phyloP scores from a whole-genome alignment of 2,329 filamentous ascomycete species.

The Zymoseptoria pseudotritici region DNA sequence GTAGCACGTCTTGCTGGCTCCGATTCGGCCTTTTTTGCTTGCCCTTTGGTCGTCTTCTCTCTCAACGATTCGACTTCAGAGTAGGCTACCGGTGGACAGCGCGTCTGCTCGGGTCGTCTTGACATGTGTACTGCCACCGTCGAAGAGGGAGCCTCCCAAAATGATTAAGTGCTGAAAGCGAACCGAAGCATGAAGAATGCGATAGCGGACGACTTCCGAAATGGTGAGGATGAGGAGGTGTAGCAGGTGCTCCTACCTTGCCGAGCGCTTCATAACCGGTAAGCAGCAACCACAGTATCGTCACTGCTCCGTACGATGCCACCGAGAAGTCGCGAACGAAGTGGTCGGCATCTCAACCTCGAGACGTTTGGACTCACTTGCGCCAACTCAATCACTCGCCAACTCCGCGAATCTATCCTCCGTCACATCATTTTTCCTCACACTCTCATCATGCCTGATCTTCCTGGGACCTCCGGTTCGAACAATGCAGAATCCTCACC shows the following conservation, averaged over 20 bases:
- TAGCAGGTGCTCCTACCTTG: not conserved
- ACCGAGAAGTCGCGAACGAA: not conserved
- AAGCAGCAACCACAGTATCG: not conserved
- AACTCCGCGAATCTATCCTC: not conserved
- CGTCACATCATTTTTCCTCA: not conserved
- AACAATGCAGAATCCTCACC: not conserved
- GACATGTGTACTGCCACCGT: not conserved
- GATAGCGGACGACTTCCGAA: not conserved
- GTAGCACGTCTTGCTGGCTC: no score
- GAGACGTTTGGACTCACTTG: not conserved
- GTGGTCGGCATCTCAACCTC: not conserved
- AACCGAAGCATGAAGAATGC: not conserved
- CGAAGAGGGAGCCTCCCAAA: not conserved
- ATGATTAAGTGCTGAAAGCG: not conserved
- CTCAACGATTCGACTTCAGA: no score
- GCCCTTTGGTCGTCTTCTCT: no score
- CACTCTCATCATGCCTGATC: not conserved
- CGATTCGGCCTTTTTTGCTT: no score
- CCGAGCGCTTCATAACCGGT: not conserved
- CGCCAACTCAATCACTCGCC: not conserved
- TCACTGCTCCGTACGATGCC: not conserved
- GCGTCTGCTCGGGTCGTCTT: not conserved
- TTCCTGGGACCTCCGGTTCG: not conserved
- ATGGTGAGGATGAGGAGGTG: not conserved
- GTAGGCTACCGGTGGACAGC: not conserved